Percentiles rank a stretch among this genome's conserved stretches.
Conservation (phyloP, 495 filamentous ascomycete species). For the Aspergillus mulundensis region DNA sequence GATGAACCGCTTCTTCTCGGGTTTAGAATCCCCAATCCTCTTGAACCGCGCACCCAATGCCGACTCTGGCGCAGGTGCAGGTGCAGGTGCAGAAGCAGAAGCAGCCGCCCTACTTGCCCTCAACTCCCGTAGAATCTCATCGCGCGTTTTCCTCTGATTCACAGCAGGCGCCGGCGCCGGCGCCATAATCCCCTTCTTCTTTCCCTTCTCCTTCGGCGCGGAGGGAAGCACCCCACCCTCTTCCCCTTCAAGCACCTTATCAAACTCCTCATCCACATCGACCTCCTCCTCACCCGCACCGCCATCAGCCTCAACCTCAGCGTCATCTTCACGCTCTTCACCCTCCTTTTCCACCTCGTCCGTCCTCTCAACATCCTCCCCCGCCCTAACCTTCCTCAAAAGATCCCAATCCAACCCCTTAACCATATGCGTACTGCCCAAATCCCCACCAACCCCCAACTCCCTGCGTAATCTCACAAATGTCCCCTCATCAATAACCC, state of each 20-base stretch:
- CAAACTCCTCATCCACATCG: conserved; percentile 76
- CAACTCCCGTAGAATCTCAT: conserved; percentile 79
- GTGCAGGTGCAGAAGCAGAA: conserved; percentile 32
- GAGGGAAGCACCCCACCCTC: conserved; percentile 54
- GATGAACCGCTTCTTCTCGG: conserved; percentile 64
- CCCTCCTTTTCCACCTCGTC: conserved; percentile 22
- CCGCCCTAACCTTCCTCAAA: conserved; percentile 65
- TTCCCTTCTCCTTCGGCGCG: conserved; percentile 50
- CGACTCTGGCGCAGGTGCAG: conserved; percentile 37
- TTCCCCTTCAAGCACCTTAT: conserved; percentile 60
- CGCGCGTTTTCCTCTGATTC: conserved; percentile 68
- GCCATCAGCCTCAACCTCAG: conserved; percentile 9
- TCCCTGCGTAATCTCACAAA: conserved; percentile 70
- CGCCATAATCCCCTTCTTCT: conserved; percentile 76
- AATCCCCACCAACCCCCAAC: conserved; percentile 74
- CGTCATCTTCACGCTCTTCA: conserved; percentile 18
- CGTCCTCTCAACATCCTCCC: conserved; percentile 61
- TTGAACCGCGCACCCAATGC: conserved; percentile 73
- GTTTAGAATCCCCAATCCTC: conserved; percentile 59
- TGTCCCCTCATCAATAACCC: conserved; percentile 69
- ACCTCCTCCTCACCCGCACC: conserved; percentile 20
- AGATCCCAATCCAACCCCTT: conserved; percentile 88
- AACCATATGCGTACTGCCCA: conserved; percentile 74
- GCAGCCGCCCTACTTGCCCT: conserved; percentile 67
- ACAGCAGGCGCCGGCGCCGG: conserved; percentile 50